Evolutionary conservation across 2,329 filamentous ascomycete genomes (phyloP), one percentile per base, ranked within the genome.

Genomic region (Albifimbria verrucaria): DNA sequence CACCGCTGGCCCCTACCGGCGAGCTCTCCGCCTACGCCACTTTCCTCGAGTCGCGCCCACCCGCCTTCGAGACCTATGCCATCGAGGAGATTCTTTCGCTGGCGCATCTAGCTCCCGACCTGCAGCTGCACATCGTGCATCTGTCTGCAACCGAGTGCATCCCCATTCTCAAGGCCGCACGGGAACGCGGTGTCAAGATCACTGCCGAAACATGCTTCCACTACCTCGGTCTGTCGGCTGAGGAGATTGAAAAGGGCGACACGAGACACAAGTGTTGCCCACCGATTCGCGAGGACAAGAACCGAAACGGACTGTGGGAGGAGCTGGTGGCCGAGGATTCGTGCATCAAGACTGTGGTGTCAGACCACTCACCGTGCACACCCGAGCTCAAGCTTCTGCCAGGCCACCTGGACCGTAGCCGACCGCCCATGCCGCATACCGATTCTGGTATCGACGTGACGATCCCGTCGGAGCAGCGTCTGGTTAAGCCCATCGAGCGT

Each of bases 171-270:
- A 85, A 86, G 56, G 80, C 83, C 54, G 92, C 92, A 11, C 85
- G 91, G 26, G 76, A 78, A 4, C 73, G 77, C 2, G 92, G 92
- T 43, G 75, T 95, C 67, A 90, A 92, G 65, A 90, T 97, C 73
- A 96, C 92, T 1, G 92, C 92, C 51, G 92, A 96, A 74, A 96
- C 92, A 3, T 96, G 92, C 75, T 96, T 95, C 79, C 92, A 96
- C 76, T 97, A 96, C 71, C 84, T 97, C 15, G 89, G 88, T 3
- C 79, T 97, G 2, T 87, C 90, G 0, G 86, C 92, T 0, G 92
- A 97, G 73, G 79, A 87, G 58, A 89, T 97, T 53, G 79, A 84
- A 53, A 83, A 90, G 58, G 92, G 92, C 44, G 92, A 97, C 71
- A 96, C 92, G 24, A 76, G 92, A 52, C 92, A 96, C 77, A 97